Base-by-base conservation (phyloP, 768 basidiomycete species). In the Myochromella boudieri region DNA sequence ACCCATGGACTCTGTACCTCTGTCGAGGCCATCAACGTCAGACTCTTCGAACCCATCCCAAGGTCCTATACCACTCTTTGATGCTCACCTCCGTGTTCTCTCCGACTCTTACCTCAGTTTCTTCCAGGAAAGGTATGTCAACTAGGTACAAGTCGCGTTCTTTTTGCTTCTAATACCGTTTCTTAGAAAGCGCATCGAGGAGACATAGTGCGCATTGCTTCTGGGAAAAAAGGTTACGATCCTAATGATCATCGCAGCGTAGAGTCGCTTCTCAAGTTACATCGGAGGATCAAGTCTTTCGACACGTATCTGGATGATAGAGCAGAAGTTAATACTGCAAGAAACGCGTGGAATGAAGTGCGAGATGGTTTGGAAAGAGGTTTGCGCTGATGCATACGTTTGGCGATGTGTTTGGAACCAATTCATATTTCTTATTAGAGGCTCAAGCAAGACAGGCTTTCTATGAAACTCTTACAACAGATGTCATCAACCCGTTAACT, bases 341-440 rank as follows among this genome's bases (percentile, higher is more conserved):
- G 91, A 46, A 75, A 73, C 46, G 91, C 82, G 17, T 97, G 93
- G 93, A 68, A 68, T 15, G 93, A 97, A 65, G 77, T 93, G 9
- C 74, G 88, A 31, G 93, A 95, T 60, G 92, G 86, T 57, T 68
- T 92, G 20, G 91, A 92, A 60, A 71, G 92, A 74, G 88, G 88
- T 84, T 48, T 39, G 15, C 22, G 32, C n/a, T n/a, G n/a, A n/a
- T n/a, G n/a, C n/a, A n/a, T n/a, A n/a, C n/a, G n/a, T n/a, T 21
- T n/a, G 37, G 29, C 6, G 6, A 10, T 26, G 20, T 25, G 39
- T 50, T 22, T 47, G 28, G 3, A 26, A 34, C 41, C 44, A 53
- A 44, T 47, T 44, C 43, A 42, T 47, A 48, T 40, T 42, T 36
- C 42, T 14, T 33, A 36, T 36, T 66, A 91, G 93, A 97, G 72